Evolutionary conservation across 2,329 filamentous ascomycete species (phyloP).

Genomic region (Colletotrichum falcatum): DNA sequence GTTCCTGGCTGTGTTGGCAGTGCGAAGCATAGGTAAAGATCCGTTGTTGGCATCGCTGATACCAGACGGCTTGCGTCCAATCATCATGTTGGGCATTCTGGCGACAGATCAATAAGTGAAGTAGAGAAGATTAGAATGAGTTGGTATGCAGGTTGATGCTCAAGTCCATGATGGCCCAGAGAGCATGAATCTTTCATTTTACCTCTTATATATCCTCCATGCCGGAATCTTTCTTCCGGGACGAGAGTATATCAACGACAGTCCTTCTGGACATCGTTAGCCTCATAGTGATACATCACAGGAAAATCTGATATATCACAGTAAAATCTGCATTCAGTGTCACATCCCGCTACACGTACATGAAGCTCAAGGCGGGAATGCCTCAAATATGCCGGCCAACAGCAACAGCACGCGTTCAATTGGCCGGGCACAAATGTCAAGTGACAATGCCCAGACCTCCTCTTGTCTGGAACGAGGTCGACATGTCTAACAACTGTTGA

Average conservation of each 20-base stretch:
- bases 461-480: slow-evolving; percentile 2
- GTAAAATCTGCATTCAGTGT: slow-evolving; percentile 5
- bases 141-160: neutral
- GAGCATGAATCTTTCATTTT: no score
- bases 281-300: neutral
- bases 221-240: neutral
- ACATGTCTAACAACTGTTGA: slow-evolving; percentile 6
- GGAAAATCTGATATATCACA: no score
- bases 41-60: slow-evolving; percentile 3
- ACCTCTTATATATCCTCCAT: neutral
- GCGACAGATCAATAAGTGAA: neutral
- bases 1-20: slow-evolving; percentile 46
- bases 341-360: neutral
- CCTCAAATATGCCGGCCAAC: neutral
- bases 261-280: neutral
- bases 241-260: neutral
- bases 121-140: neutral
- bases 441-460: neutral
- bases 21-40: slow-evolving; percentile 32
- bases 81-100: neutral
- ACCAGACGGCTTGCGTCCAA: neutral
- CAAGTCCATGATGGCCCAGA: neutral
- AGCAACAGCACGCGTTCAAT: slow-evolving; percentile 20
- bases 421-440: neutral
- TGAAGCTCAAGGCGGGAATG: slow-evolving; percentile 4